Evolutionary conservation across 257 asterid species (phyloP), one percentile per base, ranked within the genome.

Genomic region (Capsicum baccatum): DNA sequence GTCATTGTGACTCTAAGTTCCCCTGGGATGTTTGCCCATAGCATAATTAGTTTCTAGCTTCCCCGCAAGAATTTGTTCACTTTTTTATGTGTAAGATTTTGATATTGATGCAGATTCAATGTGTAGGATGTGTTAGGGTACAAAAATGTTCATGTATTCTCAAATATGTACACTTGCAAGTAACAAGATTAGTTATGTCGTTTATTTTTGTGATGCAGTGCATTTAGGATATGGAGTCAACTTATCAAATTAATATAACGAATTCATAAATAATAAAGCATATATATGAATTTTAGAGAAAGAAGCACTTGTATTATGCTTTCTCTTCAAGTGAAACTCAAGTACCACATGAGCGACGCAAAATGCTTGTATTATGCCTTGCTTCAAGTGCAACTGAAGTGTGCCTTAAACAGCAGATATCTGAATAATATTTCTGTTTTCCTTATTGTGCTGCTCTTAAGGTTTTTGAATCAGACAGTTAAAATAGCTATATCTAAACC

Each of bases 401-500:
- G 73, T 66, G 76, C n/a, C 76, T 68, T 68, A 37, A 68, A 37
- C 52, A 68, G 52, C 76, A 37, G 76, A 15, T 68, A 37, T 44
- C 52, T 39, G 76, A 68, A 68, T 37, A 68, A 15, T 68, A 15
- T 37, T 16, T 37, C 13, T 37, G 52, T 68, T 37, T 5, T 39
- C 16, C 14, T 68, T 21, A 68, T 37, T 68, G 52, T 68, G 76
- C 76, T 68, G 50, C 76, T 68, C 26, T 35, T 68, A 37, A 16
- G 76, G 52, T 8, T 68, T 68, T 37, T 14, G 13, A 68, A n/a
- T n/a, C 80, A 74, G 81, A 50, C 39, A 50, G 33, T 21, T 50
- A 21, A 68, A 16, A 16, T 69, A 69, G 79, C 55, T 69, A 39
- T 69, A 69, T 16, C 79, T 69, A 69, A 69, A 69, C 55, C 79